These are phyloP conservation scores for Flammula alnicola DNA, from an alignment of 1,284 basidiomycete genomes.

Conservation along the genomic window DNA sequence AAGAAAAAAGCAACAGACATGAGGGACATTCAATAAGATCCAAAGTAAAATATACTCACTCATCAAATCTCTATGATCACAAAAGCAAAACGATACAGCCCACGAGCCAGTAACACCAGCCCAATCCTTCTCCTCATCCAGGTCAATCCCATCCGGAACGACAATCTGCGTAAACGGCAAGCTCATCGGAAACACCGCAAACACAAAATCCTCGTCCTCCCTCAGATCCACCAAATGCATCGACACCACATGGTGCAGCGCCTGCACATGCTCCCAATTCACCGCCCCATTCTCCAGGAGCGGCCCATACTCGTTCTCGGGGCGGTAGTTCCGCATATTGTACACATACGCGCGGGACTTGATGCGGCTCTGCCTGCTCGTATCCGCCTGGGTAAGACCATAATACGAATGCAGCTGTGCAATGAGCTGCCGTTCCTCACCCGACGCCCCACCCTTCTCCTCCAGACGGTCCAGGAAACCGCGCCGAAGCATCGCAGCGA, in stretches of 20 bases:
- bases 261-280: slow-evolving; percentile 64
- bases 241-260: slow-evolving; percentile 59
- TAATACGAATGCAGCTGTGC: slow-evolving; percentile 57
- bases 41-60: slow-evolving; percentile 43
- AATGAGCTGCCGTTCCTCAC: slow-evolving; percentile 48
- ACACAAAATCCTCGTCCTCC: slow-evolving; percentile 37
- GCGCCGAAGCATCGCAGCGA: slow-evolving; percentile 46
- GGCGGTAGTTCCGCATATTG: slow-evolving; percentile 56
- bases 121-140: slow-evolving; percentile 61
- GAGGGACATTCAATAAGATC: slow-evolving; percentile 1
- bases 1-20: slow-evolving; percentile 17
- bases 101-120: slow-evolving; percentile 64
- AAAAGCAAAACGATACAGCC: slow-evolving; percentile 67
- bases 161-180: slow-evolving; percentile 58
- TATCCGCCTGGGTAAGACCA: slow-evolving; percentile 54
- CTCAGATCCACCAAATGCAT: slow-evolving; percentile 50
- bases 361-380: slow-evolving; percentile 33
- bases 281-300: slow-evolving; percentile 51
- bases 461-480: slow-evolving; percentile 47
- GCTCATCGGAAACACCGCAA: slow-evolving; percentile 52
- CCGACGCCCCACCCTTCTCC: slow-evolving; percentile 29
- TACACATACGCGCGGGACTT: slow-evolving; percentile 62
- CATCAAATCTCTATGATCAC: slow-evolving; percentile 67
- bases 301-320: slow-evolving; percentile 60
- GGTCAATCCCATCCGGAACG: slow-evolving; percentile 42